Evolutionary conservation across 1,284 basidiomycete species (phyloP), one percentile per base, ranked within the genome.

Genomic region (Cutaneotrichosporon daszewskae): DNA sequence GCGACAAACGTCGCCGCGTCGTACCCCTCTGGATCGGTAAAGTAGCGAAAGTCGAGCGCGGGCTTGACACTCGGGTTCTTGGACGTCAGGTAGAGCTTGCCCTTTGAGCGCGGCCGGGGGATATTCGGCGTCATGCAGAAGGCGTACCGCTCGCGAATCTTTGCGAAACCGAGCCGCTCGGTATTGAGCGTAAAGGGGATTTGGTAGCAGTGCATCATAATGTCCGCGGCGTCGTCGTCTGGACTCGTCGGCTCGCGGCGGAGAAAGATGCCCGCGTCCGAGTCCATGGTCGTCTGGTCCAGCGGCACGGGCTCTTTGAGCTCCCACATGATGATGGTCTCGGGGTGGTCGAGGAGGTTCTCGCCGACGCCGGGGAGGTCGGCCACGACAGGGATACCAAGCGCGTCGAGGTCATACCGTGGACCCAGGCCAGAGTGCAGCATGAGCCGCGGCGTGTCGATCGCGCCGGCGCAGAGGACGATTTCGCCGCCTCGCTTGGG

Each of bases 381-480:
- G 27, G 64, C 46, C 2, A 68, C 64, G 44, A 54, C 41, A 6
- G 38, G 33, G 38, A 85, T 77, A 31, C 77, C 77, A 27, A 78
- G 76, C 4, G 65, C 59, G 18, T 72, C 56, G 28, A 85, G 66
- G 3, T 80, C 75, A 44, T 77, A 76, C 42, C 57, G 62, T 1
- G 81, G 80, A 0, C 83, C 83, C 37, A 85, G 75, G 29, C 83
- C 83, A 49, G 79, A 81, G 14, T 76, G 70, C 72, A 81, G 74
- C 41, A 85, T 70, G 17, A 84, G 72, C 40, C 82, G 76, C 23
- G 81, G 77, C 36, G 75, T 79, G 28, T 80, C 78, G 35, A 83
- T 67, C 1, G 77, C 72, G 26, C 82, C 82, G 10, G 75, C 78
- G 47, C 53, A 56, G 18, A 74, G 55, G 29, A 74, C 64, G 37